Evolutionary conservation across 1,284 basidiomycete species (phyloP).

Genomic region (Leccinum solheimii): DNA sequence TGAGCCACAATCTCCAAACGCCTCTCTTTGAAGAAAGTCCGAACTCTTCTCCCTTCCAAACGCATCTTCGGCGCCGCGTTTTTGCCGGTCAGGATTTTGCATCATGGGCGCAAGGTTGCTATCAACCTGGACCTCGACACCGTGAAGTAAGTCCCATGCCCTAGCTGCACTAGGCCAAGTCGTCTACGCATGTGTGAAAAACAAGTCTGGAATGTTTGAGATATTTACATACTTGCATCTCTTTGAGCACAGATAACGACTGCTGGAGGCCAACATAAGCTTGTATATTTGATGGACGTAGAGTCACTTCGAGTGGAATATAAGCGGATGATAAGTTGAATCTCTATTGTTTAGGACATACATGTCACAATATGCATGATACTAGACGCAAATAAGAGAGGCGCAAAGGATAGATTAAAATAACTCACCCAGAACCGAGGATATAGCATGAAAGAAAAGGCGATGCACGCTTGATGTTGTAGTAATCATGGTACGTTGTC

Average conservation of each 20-base stretch:
- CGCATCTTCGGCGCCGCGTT: slow-evolving; percentile 65
- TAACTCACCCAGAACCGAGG: slow-evolving; percentile 69
- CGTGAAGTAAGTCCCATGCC: slow-evolving; percentile 68
- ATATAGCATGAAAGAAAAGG: slow-evolving; percentile 76
- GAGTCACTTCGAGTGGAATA: slow-evolving; percentile 50
- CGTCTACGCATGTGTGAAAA: slow-evolving; percentile 34
- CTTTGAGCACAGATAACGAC: slow-evolving; percentile 65
- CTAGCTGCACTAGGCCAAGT: slow-evolving; percentile 76
- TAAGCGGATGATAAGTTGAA: slow-evolving; percentile 3
- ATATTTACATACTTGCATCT: slow-evolving; percentile 58
- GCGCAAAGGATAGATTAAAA: background rate
- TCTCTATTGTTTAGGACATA: slow-evolving; percentile 36
- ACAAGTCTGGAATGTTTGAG: slow-evolving; percentile 1
- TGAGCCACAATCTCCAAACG: slow-evolving; percentile 35
- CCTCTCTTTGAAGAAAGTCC: slow-evolving; percentile 47
- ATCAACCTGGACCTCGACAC: slow-evolving; percentile 60
- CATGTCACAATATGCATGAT: slow-evolving; percentile 84
- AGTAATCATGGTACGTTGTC: slow-evolving; percentile 58
- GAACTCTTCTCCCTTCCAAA: slow-evolving; percentile 56
- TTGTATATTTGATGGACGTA: slow-evolving; percentile 68
- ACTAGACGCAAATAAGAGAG: slow-evolving; percentile 39
- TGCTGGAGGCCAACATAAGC: slow-evolving; percentile 67
- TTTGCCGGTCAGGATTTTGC: slow-evolving; percentile 46
- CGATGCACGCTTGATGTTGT: slow-evolving; percentile 61
- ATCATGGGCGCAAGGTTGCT: slow-evolving; percentile 39